Evolutionary conservation across 805 yeast genomes (phyloP).

Genomic region (Nakazawaea siamensis): DNA sequence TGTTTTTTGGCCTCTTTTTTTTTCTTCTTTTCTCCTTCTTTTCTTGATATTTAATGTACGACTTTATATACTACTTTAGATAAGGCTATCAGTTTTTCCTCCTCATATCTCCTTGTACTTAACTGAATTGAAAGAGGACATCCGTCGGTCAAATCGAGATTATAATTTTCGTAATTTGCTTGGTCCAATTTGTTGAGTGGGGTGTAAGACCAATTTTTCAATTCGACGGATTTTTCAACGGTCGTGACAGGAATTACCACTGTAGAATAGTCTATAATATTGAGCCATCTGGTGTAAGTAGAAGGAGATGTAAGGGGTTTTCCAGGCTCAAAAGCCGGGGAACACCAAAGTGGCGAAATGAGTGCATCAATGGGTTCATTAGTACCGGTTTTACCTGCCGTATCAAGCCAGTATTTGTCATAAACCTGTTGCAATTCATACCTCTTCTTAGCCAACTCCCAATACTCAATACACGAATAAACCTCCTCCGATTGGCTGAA

Average conservation of each 20-base stretch:
- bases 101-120: constrained; percentile 46
- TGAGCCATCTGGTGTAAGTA: constrained; percentile 49
- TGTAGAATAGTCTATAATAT: constrained; percentile 43
- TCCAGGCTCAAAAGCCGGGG: constrained; percentile 33
- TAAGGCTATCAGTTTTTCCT: constrained; percentile 43
- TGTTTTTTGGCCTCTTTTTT: background rate
- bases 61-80: constrained; percentile 18
- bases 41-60: background rate
- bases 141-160: constrained; percentile 36
- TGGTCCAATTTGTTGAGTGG: constrained; percentile 25
- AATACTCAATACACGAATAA: constrained; percentile 22
- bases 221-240: constrained; percentile 27
- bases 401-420: constrained; percentile 29
- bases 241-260: constrained; percentile 35
- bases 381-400: constrained; percentile 23
- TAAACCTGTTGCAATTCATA: constrained; percentile 25
- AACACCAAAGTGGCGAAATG: constrained; percentile 37
- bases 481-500: constrained; percentile 9
- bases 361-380: constrained; percentile 39
- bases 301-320: constrained; percentile 28
- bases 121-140: constrained; percentile 53
- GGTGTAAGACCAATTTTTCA: constrained; percentile 14
- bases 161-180: constrained; percentile 29
- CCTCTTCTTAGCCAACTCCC: constrained; percentile 30
- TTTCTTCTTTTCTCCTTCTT: background rate